These are phyloP conservation scores for Quercus variabilis DNA, from an alignment of 306 rosid genomes.

Conservation along the genomic window DNA sequence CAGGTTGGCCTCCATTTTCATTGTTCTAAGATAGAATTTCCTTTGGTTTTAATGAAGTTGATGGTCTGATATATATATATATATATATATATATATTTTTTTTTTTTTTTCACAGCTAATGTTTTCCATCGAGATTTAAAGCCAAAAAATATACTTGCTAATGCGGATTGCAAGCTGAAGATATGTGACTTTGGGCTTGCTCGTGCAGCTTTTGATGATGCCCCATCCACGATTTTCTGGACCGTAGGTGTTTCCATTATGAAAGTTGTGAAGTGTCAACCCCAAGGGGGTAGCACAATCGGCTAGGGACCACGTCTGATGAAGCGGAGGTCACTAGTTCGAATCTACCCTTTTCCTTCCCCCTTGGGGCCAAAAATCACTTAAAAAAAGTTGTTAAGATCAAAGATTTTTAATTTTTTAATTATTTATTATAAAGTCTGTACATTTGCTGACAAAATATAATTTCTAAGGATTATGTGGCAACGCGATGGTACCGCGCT, in stretches of 20 bases:
- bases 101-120: constrained; percentile 36
- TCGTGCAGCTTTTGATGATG: constrained; percentile 53
- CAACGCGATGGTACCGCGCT: constrained; percentile 77
- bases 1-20: constrained; percentile 37
- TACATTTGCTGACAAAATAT: constrained; percentile 2
- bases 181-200: constrained; percentile 75
- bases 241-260: constrained; percentile 39
- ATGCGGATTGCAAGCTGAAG: constrained; percentile 73
- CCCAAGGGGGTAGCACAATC: no score
- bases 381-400: no score
- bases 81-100: background rate
- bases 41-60: background rate
- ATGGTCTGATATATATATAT: constrained; percentile 4
- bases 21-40: background rate
- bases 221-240: constrained; percentile 69
- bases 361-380: no score
- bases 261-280: background rate
- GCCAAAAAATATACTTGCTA: constrained; percentile 75
- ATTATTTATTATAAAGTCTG: background rate
- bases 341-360: no score
- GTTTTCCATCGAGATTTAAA: constrained; percentile 67
- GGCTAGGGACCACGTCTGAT: no score
- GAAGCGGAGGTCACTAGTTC: no score
- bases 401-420: background rate
- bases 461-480: constrained; percentile 63